These are phyloP conservation scores for Diophrys appendiculata DNA, from an alignment of 73 alveolate genomes.

Conservation along the genomic window DNA sequence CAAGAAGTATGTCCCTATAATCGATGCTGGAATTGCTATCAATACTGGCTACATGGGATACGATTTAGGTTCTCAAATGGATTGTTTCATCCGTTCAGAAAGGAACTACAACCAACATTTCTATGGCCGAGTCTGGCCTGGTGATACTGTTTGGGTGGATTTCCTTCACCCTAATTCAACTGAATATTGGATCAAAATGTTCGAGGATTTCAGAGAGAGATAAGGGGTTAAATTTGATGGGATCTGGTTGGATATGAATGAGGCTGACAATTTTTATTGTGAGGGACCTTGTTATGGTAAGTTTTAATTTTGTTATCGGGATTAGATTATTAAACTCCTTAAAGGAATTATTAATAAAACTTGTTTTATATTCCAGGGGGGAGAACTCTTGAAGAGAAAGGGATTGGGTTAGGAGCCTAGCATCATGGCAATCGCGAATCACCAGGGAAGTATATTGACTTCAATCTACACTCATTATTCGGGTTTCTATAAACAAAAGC, in stretches of 20 bases:
- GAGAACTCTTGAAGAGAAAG: constrained; percentile 68
- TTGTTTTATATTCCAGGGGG: constrained; percentile 93
- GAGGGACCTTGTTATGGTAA: constrained; percentile 69
- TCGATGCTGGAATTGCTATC: constrained; percentile 90
- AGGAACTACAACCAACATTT: constrained; percentile 63
- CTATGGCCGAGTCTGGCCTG: constrained; percentile 97
- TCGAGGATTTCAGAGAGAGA: constrained; percentile 57
- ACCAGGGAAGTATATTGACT: constrained; percentile 27
- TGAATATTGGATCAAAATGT: constrained; percentile 74
- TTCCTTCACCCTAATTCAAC: constrained; percentile 80
- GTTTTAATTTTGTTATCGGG: too few species aligned
- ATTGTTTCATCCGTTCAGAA: constrained; percentile 75
- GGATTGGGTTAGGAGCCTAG: constrained; percentile 41
- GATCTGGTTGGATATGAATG: constrained; percentile 91
- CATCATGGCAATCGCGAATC: constrained; percentile 88
- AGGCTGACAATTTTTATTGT: constrained; percentile 74
- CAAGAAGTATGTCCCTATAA: constrained; percentile 87
- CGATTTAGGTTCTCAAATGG: constrained; percentile 66
- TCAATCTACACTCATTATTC: constrained; percentile 85
- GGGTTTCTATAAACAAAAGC: constrained; percentile 16
- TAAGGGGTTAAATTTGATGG: constrained; percentile 72
- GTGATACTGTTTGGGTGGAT: constrained; percentile 90
- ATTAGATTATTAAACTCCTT: constrained; percentile 56
- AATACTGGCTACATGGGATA: constrained; percentile 67
- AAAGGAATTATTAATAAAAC: constrained; percentile 23